Evolutionary conservation across 306 rosid species (phyloP), one percentile per base, ranked within the genome.

Genomic region (Trifolium dubium): DNA sequence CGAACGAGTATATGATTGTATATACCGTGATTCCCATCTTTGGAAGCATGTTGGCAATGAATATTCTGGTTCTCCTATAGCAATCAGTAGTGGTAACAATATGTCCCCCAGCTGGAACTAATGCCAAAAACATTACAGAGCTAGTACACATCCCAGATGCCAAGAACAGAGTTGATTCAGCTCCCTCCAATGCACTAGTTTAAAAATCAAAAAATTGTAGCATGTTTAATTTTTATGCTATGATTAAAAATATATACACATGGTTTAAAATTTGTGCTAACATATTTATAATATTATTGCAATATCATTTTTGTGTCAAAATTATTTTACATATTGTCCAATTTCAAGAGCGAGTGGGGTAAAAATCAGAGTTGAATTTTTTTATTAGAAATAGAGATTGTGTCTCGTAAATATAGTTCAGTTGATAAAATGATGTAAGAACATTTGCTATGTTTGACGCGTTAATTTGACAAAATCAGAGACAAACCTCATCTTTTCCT

Each of bases 61-160:
- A 92, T 11, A 92, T 81, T 76, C 98, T 87, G 9, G 98, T 90
- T 83, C 89, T 92, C 81, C 96, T 85, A 69, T 92, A 92, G 82
- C 96, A 92, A 82, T 92, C 96, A 6, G 98, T 90, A 30, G 98
- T 92, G 15, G 98, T 92, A 74, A 92, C 88, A 17, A 92, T 63
- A 77, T 92, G 94, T 70, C 98, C 98, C 8, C 98, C 98, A 34
- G 94, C 96, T 2, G 96, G 94, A 75, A 92, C 92, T 78, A 92
- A 61, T 47, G 98, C 96, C 95, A 92, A 58, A 60, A 92, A 69
- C 92, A 92, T 31, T 59, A 87, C 84, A 0, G 89, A 87, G 89
- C 96, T 87, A 53, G 94, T 92, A 79, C 92, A 88, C 98, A 92
- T 92, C 62, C 98, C 98, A 60, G 98, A 92, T 40, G 98, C 92